Evolutionary conservation across 108 stramenopile species (phyloP), one percentile per base, ranked within the genome.

Genomic region (Pseudonitzschia delicatissima): DNA sequence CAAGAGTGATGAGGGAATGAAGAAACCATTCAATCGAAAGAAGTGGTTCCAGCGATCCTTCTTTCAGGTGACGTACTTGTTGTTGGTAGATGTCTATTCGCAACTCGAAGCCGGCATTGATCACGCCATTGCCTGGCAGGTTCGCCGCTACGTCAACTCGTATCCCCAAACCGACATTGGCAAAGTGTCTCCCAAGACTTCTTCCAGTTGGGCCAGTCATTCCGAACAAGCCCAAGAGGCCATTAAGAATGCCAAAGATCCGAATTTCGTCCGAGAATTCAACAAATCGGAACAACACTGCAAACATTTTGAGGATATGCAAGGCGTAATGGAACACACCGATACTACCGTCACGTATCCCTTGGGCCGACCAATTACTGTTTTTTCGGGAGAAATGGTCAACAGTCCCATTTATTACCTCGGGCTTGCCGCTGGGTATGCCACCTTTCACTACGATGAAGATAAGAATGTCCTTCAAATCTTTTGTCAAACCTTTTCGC

Each of bases 301-400:
- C 32, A 33, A 55, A 32, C 32, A 32, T 15, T 25, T 32, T 9
- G 53, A 55, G 23, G 32, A 5, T 12, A 21, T 11, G 32, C 5
- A 25, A 15, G 28, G 53, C 12, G 28, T 29, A 3, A 21, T 3
- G 18, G 53, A 55, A 4, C 13, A 15, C 21, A 21, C 21, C 15
- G 21, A 4, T 3, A 15, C 4, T 23, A 9, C 8, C 32, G 4
- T 55, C 53, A 55, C 53, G 13, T 32, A 25, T 23, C 53, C 53
- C 3, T 26, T 55, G 23, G 53, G 53, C 25, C 53, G 53, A 55
- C 53, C 53, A 55, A 15, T 55, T 23, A 21, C 25, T 55, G 25
- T 21, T 9, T 4, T 4, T 55, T 25, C 21, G 4, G 53, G 53
- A 4, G 53, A 55, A 26, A 55, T 55, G 53, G 53, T 55, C 18